Conservation (phyloP, 345 rosid species). For the Theobroma cacao region DNA sequence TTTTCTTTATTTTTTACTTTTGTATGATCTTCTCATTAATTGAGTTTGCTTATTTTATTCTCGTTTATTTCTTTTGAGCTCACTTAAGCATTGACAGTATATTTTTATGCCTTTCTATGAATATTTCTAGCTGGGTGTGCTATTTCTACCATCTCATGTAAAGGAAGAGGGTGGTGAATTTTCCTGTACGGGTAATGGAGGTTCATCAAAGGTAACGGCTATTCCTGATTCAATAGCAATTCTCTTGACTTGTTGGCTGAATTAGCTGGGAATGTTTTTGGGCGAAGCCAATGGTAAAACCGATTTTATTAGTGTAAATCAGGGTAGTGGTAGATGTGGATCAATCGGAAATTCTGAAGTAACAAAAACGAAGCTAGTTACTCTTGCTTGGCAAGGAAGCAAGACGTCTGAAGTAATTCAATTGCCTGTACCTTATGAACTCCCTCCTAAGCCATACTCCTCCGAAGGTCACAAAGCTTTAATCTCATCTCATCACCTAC, state of each 20-base stretch:
- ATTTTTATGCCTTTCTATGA: background rate
- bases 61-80: background rate
- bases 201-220: conserved; percentile 34
- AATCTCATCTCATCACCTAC: background rate
- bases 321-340: conserved; percentile 25
- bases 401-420: conserved; percentile 43
- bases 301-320: background rate
- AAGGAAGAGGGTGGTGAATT: conserved; percentile 34
- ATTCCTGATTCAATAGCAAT: background rate
- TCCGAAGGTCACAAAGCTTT: conserved; percentile 49
- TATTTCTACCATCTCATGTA: conserved; percentile 53
- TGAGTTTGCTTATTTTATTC: background rate
- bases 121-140: conserved; percentile 68
- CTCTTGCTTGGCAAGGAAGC: conserved; percentile 60
- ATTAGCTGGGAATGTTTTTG: background rate
- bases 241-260: background rate
- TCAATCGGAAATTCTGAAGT: conserved; percentile 20
- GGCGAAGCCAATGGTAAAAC: background rate
- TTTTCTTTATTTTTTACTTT: background rate
- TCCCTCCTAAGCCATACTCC: conserved; percentile 72
- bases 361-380: conserved; percentile 49
- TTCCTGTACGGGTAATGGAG: conserved; percentile 52
- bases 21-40: background rate
- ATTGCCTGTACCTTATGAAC: conserved; percentile 76
- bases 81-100: background rate